These are phyloP conservation scores for Gymnopus androsaceus DNA, from an alignment of 1,284 basidiomycete species.

Conservation along the genomic window DNA sequence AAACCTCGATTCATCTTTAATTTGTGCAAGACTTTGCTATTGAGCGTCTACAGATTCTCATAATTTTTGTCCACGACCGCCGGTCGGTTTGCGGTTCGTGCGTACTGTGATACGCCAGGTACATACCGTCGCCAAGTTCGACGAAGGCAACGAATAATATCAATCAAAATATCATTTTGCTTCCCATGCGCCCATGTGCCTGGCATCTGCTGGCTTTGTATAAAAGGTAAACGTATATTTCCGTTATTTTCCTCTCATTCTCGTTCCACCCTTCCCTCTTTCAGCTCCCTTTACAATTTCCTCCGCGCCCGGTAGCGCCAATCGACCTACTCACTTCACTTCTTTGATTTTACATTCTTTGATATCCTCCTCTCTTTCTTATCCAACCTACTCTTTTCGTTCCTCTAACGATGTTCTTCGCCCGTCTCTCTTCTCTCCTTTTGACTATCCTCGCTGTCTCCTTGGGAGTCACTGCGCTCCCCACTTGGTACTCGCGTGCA, in stretches of 20 bases:
- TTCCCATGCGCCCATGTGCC: neutral
- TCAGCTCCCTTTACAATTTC: neutral
- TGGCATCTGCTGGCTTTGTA: neutral
- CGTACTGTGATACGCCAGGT: too few relatives aligned
- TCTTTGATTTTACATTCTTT: neutral
- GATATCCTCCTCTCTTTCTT: neutral
- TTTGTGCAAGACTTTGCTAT: too few relatives aligned
- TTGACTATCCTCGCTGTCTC: conserved; percentile 13
- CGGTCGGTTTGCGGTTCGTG: too few relatives aligned
- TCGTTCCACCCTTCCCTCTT: neutral
- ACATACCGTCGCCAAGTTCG: too few relatives aligned
- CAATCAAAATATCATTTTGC: too few relatives aligned
- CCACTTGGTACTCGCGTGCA: conserved; percentile 14
- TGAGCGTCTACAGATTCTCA: too few relatives aligned
- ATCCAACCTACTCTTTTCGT: neutral
- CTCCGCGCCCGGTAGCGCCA: conserved; percentile 11
- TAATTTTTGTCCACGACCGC: too few relatives aligned
- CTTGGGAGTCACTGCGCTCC: conserved; percentile 13
- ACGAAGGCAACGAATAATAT: too few relatives aligned
- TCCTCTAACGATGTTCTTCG: conserved; percentile 6
- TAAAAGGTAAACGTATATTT: neutral
- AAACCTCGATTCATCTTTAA: too few relatives aligned
- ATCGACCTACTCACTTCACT: conserved; percentile 1
- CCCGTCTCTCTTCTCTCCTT: conserved; percentile 9
- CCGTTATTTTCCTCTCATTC: neutral